Conservation (phyloP, 2,329 filamentous ascomycete species). For the Beauveria brongniartii region DNA sequence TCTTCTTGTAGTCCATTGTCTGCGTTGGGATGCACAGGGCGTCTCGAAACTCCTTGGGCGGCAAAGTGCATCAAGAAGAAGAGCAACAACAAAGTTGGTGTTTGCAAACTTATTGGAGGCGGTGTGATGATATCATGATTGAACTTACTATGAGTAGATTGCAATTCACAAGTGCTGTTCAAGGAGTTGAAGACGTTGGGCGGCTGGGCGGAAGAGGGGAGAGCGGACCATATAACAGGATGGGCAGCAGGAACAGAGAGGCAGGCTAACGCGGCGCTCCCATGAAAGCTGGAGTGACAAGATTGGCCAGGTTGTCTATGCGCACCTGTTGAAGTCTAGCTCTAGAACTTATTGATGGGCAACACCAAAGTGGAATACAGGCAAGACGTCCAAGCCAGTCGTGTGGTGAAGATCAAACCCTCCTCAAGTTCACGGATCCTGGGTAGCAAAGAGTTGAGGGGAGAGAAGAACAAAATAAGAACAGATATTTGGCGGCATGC, state of each 20-base stretch:
- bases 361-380: not conserved
- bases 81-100: not conserved
- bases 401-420: not conserved
- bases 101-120: not conserved
- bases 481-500: constrained; percentile 5
- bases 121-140: not conserved
- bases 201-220: not conserved
- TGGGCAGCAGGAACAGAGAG: not conserved
- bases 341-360: not conserved
- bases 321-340: not conserved
- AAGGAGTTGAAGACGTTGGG: not conserved
- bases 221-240: constrained; percentile 1
- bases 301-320: not conserved
- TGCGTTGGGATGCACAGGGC: not conserved
- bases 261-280: constrained; percentile 1
- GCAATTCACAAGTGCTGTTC: not conserved
- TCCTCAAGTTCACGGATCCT: not conserved
- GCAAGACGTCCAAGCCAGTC: not conserved
- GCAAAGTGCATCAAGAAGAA: not conserved
- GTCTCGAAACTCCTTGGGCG: not conserved
- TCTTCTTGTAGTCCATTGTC: not conserved
- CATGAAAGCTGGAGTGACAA: not conserved
- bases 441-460: not conserved
- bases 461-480: constrained; percentile 3
- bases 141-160: not conserved